phyloP scores from a whole-genome alignment of 2,329 filamentous ascomycete genomes.

The Botryotinia calthae region DNA sequence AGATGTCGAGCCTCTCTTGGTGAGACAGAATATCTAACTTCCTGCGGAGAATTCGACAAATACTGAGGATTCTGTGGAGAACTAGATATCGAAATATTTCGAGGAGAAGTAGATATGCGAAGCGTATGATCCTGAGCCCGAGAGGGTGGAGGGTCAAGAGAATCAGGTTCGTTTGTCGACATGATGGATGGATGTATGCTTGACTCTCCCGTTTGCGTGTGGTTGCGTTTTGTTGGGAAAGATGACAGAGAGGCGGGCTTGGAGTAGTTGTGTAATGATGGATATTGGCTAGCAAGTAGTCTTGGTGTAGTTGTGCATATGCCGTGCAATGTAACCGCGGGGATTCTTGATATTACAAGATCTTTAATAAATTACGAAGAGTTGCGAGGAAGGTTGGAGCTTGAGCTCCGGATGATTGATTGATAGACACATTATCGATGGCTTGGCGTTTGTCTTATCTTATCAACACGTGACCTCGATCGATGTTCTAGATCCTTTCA shows the following conservation, averaged over 20 bases:
- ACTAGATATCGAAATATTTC: not conserved
- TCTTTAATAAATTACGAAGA: not conserved
- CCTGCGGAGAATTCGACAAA: constrained; percentile 7
- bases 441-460: not conserved
- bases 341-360: constrained; percentile 3
- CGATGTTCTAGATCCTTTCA: not conserved
- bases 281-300: not conserved
- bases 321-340: constrained; percentile 10
- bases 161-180: constrained; percentile 12
- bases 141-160: not conserved
- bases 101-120: not conserved
- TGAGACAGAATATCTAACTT: not conserved
- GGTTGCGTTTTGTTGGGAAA: constrained; percentile 7
- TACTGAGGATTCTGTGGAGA: not conserved
- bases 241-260: constrained; percentile 2
- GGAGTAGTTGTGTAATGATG: not conserved
- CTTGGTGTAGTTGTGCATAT: constrained; percentile 11
- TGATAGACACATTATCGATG: constrained; percentile 12
- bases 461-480: constrained; percentile 4
- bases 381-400: not conserved
- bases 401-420: constrained; percentile 3
- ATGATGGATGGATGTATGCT: constrained; percentile 11
- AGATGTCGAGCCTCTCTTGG: not conserved
- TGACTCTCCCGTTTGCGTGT: not conserved
- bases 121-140: not conserved